Evolutionary conservation across 345 rosid species (phyloP), one percentile per base, ranked within the genome.

Genomic region (Stellera chamaejasme): DNA sequence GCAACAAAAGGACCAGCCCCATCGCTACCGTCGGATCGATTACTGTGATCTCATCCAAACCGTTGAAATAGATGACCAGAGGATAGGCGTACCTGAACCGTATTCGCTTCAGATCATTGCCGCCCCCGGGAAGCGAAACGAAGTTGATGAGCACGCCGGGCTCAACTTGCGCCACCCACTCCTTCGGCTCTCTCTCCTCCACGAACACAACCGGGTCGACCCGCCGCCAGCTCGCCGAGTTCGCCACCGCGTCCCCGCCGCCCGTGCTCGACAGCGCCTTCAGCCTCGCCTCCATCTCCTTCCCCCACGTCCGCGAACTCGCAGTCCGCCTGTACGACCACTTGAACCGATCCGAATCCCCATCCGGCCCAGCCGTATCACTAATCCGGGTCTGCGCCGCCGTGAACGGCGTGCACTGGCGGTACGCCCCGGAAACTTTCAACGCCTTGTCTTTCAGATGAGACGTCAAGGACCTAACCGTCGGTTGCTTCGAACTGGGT

Each of bases 141-240:
- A 94, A 94, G 32, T 95, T 87, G 16, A 94, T 94, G 36, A 90
- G 88, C 47, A 94, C 96, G 0, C 97, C 97, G 1, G 97, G 97
- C 79, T 94, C 99, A 26, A 94, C 96, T 64, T 90, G 99, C 27
- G 99, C 97, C 10, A 93, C 87, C 97, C 99, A 93, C 62, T 93
- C 97, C 66, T 87, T 89, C 0, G 96, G 87, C 58, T 83, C 92
- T 57, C 65, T 83, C 77, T 93, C 99, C 65, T 81, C 90, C 48
- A 84, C 85, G 13, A 89, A 73, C 65, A 83, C 69, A 67, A 86
- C 75, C 75, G 89, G 75, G 55, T 85, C 81, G 52, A 70, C 71
- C 50, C 85, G 79, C 45, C 86, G 76, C 19, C 97, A 79, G 56
- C 87, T 76, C 74, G 62, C 62, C 54, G 82, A 69, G 60, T 80